Evolutionary conservation across 2,329 filamentous ascomycete species (phyloP).

Genomic region (Elsinoe australis): DNA sequence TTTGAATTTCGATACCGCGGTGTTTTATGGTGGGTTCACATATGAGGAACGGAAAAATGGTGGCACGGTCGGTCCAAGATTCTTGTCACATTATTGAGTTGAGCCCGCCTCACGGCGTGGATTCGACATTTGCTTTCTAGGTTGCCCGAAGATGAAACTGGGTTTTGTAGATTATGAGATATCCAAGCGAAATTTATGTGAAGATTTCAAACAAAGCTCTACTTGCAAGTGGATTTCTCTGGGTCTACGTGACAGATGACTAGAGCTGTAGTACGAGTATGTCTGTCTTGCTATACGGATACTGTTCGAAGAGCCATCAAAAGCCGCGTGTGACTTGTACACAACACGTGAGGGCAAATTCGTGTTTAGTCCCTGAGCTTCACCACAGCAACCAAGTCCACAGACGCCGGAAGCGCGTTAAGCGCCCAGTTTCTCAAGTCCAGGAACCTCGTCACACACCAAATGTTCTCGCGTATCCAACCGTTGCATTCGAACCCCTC

Average conservation of each 20-base stretch:
- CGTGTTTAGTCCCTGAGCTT: not conserved
- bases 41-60: not conserved
- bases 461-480: slow-evolving; percentile 8
- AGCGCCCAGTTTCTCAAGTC: slow-evolving; percentile 7
- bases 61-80: not conserved
- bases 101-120: slow-evolving; percentile 1
- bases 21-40: not conserved
- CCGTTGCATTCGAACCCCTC: slow-evolving; percentile 1
- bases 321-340: not conserved
- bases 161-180: slow-evolving; percentile 14
- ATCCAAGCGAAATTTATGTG: not conserved
- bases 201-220: not conserved
- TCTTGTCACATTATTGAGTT: not conserved
- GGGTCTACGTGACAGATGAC: too few species aligned
- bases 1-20: not conserved
- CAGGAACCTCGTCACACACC: slow-evolving; percentile 9
- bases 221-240: too few species aligned
- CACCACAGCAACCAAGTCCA: slow-evolving; percentile 2
- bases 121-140: slow-evolving; percentile 7
- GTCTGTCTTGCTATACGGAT: too few species aligned
- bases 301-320: not conserved
- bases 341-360: not conserved
- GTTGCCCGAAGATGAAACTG: not conserved
- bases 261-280: too few species aligned
- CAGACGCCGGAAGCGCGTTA: slow-evolving; percentile 10